phyloP scores from a whole-genome alignment of 768 basidiomycete genomes.

The Fomitopsis serialis region DNA sequence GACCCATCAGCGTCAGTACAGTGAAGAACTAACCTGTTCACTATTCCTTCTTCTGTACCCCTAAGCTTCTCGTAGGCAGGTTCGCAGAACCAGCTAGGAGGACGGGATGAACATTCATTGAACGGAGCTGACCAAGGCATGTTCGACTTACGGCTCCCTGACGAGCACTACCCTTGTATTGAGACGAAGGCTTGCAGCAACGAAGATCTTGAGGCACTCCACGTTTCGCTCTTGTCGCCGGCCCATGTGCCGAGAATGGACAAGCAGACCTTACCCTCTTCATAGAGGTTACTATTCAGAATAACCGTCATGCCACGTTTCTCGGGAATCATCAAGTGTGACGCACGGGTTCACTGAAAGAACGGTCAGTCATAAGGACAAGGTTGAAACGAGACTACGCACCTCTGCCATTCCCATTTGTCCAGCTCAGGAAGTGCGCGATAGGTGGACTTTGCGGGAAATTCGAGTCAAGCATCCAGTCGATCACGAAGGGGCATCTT shows the following conservation, averaged over 20 bases:
- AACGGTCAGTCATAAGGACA: neutral
- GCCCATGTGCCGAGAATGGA: slow-evolving; percentile 92
- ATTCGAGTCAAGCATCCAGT: slow-evolving; percentile 84
- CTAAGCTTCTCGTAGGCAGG: slow-evolving; percentile 91
- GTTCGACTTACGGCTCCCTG: slow-evolving; percentile 73
- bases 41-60: slow-evolving; percentile 83
- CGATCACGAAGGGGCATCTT: slow-evolving; percentile 91
- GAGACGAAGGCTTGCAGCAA: slow-evolving; percentile 90
- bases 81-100: slow-evolving; percentile 78
- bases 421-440: slow-evolving; percentile 92
- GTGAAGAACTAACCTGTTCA: slow-evolving; percentile 60
- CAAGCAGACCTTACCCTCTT: slow-evolving; percentile 92
- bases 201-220: slow-evolving; percentile 81
- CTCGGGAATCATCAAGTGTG: neutral
- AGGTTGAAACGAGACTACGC: slow-evolving; percentile 19
- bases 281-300: slow-evolving; percentile 72
- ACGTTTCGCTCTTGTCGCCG: slow-evolving; percentile 83
- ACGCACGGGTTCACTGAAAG: slow-evolving; percentile 71
- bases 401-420: slow-evolving; percentile 89
- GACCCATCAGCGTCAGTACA: neutral
- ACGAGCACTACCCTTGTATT: slow-evolving; percentile 92
- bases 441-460: slow-evolving; percentile 80
- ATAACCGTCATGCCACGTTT: neutral
- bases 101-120: neutral
- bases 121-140: neutral